Evolutionary conservation across 1,139 yeast species (phyloP), one percentile per base, ranked within the genome.

Genomic region (Kodamaea alishanica): DNA sequence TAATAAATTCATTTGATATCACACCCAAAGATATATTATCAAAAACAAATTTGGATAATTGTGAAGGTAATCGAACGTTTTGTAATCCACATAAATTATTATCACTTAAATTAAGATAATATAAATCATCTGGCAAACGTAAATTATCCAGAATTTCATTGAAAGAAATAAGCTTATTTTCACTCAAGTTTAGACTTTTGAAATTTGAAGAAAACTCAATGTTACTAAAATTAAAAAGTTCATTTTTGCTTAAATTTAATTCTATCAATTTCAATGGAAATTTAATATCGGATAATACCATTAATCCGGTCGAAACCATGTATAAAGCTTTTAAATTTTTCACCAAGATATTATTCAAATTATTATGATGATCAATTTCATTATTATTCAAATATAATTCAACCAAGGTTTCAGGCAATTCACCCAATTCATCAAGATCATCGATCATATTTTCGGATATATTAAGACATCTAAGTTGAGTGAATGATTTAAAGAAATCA

Each of bases 351-450:
- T 54, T 56, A 33, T 44, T 36, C 24, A 55, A 45, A 34, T 52
- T 51, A 33, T 47, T 46, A 34, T 58, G 51, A 30, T 42, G 43
- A 42, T 57, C 60, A 24, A 58, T 52, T 28, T 54, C 55, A 35
- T 58, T 58, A 37, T 50, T 54, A 38, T 57, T 58, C 34, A 58
- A 42, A 26, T 43, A 43, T 15, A 57, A 37, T 24, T 48, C 51
- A 12, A 39, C 38, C 8, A 58, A 35, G 4, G 52, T 47, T 1
- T 40, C 37, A 0, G 63, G 63, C 12, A 58, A 42, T 9, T 27
- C 23, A 2, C 63, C 63, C 34, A 58, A 45, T 29, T 58, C 62
- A 37, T 58, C 63, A 22, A 56, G 43, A 33, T 58, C 63, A 38
- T 55, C 61, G 10, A 58, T 48, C 15, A 34, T 23, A 38, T 58